These are phyloP conservation scores for Maudiozyma pseudohumilis DNA, from an alignment of 805 yeast genomes.

Conservation along the genomic window DNA sequence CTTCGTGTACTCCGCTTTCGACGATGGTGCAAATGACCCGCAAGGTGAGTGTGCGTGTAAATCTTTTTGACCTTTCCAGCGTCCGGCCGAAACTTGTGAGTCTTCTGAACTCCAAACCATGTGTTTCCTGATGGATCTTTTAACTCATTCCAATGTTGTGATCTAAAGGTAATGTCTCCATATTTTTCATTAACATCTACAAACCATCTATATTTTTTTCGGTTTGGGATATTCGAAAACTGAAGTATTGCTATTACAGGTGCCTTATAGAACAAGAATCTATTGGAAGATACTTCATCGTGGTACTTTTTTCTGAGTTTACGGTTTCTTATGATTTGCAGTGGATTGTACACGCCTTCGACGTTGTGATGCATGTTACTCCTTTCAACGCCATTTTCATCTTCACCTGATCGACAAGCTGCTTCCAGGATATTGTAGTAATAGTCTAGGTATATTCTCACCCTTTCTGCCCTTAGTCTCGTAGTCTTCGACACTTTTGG, in stretches of 20 bases:
- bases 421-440: slow-evolving; percentile 42
- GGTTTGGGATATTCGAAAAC: slow-evolving; percentile 41
- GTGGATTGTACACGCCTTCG: slow-evolving; percentile 69
- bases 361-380: slow-evolving; percentile 36
- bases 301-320: slow-evolving; percentile 43
- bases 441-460: slow-evolving; percentile 33
- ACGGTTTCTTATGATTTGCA: slow-evolving; percentile 73
- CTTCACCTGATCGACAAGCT: slow-evolving; percentile 23
- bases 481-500: slow-evolving; percentile 13
- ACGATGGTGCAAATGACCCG: neutral
- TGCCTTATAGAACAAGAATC: slow-evolving; percentile 36
- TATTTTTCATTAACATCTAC: slow-evolving; percentile 49
- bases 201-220: slow-evolving; percentile 46
- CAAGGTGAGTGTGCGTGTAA: neutral
- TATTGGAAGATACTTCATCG: slow-evolving; percentile 30
- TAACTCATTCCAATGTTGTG: slow-evolving; percentile 26
- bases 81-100: slow-evolving; percentile 1
- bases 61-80: slow-evolving; percentile 5
- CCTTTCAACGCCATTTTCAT: slow-evolving; percentile 1
- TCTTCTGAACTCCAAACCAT: slow-evolving; percentile 15
- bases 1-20: neutral
- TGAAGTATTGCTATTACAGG: slow-evolving; percentile 50
- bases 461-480: slow-evolving; percentile 24
- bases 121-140: slow-evolving; percentile 21
- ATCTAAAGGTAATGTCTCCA: slow-evolving; percentile 47